phyloP scores from a whole-genome alignment of 805 yeast species.

The Metschnikowia kunwiensis region DNA sequence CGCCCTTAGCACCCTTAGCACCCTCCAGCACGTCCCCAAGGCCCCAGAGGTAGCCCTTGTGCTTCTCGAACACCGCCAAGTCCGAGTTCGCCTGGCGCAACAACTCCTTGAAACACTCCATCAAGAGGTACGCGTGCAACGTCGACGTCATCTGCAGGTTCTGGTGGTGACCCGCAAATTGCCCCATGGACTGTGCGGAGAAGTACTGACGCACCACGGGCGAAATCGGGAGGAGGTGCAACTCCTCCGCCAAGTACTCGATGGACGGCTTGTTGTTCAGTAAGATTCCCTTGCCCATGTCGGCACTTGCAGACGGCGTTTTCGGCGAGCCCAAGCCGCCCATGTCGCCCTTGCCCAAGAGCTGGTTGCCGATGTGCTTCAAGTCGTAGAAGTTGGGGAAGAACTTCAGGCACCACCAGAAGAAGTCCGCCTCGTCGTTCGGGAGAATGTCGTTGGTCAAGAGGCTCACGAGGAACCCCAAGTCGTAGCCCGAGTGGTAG shows the following conservation, averaged over 20 bases:
- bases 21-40: conserved; percentile 27
- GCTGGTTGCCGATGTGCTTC: conserved; percentile 49
- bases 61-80: conserved; percentile 27
- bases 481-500: conserved; percentile 91
- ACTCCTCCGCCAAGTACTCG: conserved; percentile 66
- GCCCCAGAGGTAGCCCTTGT: conserved; percentile 54
- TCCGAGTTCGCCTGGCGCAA: conserved; percentile 28
- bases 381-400: conserved; percentile 86
- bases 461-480: conserved; percentile 81
- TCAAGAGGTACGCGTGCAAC: conserved; percentile 61
- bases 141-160: conserved; percentile 44
- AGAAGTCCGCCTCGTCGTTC: conserved; percentile 71
- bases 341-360: conserved; percentile 16
- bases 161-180: conserved; percentile 24
- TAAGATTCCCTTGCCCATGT: conserved; percentile 10
- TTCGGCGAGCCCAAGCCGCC: conserved; percentile 5
- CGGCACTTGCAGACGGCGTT: conserved; percentile 6
- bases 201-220: conserved; percentile 44
- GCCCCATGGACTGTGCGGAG: conserved; percentile 19
- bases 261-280: conserved; percentile 43
- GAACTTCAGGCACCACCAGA: conserved; percentile 62
- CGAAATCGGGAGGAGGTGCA: conserved; percentile 58
- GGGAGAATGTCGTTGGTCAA: conserved; percentile 78
- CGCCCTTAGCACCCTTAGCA: conserved; percentile 1
- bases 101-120: conserved; percentile 63